phyloP scores from a whole-genome alignment of 108 stramenopile species.

The Discostella stelligeroides region DNA sequence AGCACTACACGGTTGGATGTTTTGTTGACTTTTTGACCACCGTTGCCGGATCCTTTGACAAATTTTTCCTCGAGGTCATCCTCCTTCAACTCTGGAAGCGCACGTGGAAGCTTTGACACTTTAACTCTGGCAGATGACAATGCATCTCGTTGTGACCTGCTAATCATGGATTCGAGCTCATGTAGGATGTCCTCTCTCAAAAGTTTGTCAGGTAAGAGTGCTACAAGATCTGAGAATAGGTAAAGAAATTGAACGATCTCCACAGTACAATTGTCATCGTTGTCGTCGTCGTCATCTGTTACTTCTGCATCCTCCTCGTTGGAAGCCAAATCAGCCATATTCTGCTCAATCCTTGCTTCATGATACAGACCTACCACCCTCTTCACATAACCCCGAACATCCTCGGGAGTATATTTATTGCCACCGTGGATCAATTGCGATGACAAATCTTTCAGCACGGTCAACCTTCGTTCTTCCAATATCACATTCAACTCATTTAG shows the following conservation, averaged over 20 bases:
- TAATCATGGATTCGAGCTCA: slow-evolving; percentile 54
- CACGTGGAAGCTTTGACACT: not conserved
- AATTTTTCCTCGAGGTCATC: slow-evolving; percentile 72
- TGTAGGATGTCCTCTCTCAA: slow-evolving; percentile 56
- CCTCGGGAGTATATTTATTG: slow-evolving; percentile 22
- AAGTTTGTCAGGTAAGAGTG: slow-evolving; percentile 52
- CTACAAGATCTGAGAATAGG: slow-evolving; percentile 67
- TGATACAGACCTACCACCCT: slow-evolving; percentile 42
- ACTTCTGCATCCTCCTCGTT: slow-evolving; percentile 11
- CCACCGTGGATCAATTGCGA: slow-evolving; percentile 21
- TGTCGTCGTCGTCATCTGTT: slow-evolving; percentile 25
- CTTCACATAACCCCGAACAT: slow-evolving; percentile 58
- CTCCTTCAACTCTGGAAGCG: slow-evolving; percentile 43
- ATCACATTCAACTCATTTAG: slow-evolving; percentile 42
- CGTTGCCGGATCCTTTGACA: slow-evolving; percentile 80
- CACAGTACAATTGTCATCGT: slow-evolving; percentile 22
- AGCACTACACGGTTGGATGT: slow-evolving; percentile 81
- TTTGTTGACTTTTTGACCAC: slow-evolving; percentile 93
- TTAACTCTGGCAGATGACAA: not conserved
- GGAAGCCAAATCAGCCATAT: not conserved
- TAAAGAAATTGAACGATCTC: slow-evolving; percentile 56
- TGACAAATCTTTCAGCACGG: slow-evolving; percentile 46
- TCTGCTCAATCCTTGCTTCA: slow-evolving; percentile 23
- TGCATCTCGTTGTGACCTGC: slow-evolving; percentile 2
- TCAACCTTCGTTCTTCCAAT: slow-evolving; percentile 53